A percentile compares a stretch with the other conserved stretches of the same genome.
Conservation (phyloP, 2,329 filamentous ascomycete species). For the Talaromyces sp. region DNA sequence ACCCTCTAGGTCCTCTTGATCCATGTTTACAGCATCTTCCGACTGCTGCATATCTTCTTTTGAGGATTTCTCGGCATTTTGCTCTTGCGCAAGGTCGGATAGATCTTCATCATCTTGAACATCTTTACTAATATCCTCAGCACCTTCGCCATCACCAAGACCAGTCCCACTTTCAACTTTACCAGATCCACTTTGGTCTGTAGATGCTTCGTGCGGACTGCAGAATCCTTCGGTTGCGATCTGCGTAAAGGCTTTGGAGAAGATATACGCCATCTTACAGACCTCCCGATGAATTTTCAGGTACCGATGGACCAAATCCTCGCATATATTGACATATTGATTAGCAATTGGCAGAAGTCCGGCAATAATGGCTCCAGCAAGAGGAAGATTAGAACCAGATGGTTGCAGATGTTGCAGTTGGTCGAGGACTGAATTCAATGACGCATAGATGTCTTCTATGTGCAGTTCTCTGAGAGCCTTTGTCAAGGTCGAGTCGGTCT, state of each 20-base stretch:
- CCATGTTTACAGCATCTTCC: slow-evolving; percentile 50
- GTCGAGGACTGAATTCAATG: slow-evolving; percentile 41
- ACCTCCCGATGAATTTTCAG: slow-evolving; percentile 63
- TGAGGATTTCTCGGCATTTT: slow-evolving; percentile 55
- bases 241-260: slow-evolving; percentile 72
- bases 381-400: slow-evolving; percentile 35
- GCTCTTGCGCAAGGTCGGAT: slow-evolving; percentile 81
- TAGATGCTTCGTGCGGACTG: slow-evolving; percentile 74
- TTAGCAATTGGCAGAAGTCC: slow-evolving; percentile 65
- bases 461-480: slow-evolving; percentile 56
- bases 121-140: slow-evolving; percentile 97
- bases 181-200: slow-evolving; percentile 63
- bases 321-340: slow-evolving; percentile 63
- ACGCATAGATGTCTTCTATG: slow-evolving; percentile 48
- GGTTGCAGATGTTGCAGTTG: slow-evolving; percentile 42
- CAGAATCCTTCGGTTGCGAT: slow-evolving; percentile 86
- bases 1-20: slow-evolving; percentile 85
- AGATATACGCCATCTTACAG: slow-evolving; percentile 67
- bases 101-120: slow-evolving; percentile 90
- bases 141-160: slow-evolving; percentile 89
- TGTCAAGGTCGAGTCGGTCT: slow-evolving; percentile 49
- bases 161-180: slow-evolving; percentile 89
- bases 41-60: slow-evolving; percentile 39
- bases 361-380: slow-evolving; percentile 55
- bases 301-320: slow-evolving; percentile 54